These are phyloP conservation scores for Pseudogymnoascus sp. DNA, from an alignment of 2,329 filamentous ascomycete genomes.

Conservation along the genomic window DNA sequence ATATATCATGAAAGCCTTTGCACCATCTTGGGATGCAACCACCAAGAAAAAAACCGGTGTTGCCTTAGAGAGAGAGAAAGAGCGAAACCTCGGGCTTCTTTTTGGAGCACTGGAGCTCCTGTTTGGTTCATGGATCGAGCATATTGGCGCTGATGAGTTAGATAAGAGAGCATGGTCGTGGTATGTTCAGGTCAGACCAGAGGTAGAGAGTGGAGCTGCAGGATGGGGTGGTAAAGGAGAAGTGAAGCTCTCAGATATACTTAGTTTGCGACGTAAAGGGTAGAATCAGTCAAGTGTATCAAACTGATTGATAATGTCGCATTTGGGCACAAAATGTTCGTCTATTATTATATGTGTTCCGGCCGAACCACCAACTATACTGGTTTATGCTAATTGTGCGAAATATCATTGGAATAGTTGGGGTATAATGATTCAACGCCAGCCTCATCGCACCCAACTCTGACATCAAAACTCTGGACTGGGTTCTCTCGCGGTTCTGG, in stretches of 20 bases:
- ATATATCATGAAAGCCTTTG: conserved; percentile 53
- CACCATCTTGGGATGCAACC: conserved; percentile 26
- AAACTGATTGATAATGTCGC: background rate
- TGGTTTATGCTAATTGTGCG: background rate
- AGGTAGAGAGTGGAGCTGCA: conserved; percentile 61
- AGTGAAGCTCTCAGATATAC: conserved; percentile 57
- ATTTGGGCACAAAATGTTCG: background rate
- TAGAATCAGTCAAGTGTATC: background rate
- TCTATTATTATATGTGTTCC: background rate
- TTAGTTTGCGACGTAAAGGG: conserved; percentile 44
- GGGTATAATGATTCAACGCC: conserved; percentile 3
- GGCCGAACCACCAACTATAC: no score
- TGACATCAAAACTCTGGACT: background rate
- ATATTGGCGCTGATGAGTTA: conserved; percentile 55
- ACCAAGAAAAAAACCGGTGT: conserved; percentile 46
- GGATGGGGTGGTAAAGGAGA: conserved; percentile 79
- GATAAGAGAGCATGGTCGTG: conserved; percentile 71
- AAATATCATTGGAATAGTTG: background rate
- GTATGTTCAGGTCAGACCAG: conserved; percentile 69
- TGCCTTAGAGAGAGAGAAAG: conserved; percentile 50
- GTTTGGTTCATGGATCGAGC: conserved; percentile 64
- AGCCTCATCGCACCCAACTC: background rate
- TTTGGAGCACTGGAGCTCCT: conserved; percentile 63
- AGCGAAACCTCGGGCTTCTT: conserved; percentile 59
- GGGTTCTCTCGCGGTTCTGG: conserved; percentile 9